These are phyloP conservation scores for Flaveria sonorensis DNA, from an alignment of 129 eudicot genomes.

Conservation along the genomic window DNA sequence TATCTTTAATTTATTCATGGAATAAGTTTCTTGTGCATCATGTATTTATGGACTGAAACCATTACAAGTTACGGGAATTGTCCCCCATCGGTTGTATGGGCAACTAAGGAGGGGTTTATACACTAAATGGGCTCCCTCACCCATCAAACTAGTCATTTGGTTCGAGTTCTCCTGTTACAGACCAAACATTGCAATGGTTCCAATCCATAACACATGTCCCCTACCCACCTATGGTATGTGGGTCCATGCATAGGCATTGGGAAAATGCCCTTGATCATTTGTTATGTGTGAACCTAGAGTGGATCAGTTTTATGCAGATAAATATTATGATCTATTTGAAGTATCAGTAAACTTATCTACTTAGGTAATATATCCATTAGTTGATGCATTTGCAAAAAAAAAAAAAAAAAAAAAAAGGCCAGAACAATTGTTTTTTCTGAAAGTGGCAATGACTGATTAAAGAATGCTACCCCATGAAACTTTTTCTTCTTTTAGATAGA, in stretches of 20 bases:
- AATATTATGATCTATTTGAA: background rate
- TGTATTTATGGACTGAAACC: too few species aligned
- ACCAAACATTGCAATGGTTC: too few species aligned
- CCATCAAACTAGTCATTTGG: too few species aligned
- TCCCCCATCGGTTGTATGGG: too few species aligned
- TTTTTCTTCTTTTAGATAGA: background rate
- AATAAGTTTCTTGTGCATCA: background rate
- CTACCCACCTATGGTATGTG: conserved; percentile 6
- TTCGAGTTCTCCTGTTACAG: too few species aligned
- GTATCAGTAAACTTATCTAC: conserved; percentile 3
- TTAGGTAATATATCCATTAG: background rate
- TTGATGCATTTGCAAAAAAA: background rate
- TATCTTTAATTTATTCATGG: background rate
- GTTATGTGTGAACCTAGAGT: background rate
- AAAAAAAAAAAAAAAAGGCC: background rate
- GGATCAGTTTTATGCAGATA: background rate
- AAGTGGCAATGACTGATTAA: background rate
- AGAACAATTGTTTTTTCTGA: background rate
- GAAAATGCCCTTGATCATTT: background rate
- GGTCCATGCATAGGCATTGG: background rate
- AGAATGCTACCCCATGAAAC: background rate
- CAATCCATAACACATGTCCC: background rate
- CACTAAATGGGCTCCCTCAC: too few species aligned
- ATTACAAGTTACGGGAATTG: too few species aligned
- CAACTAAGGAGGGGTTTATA: too few species aligned